Evolutionary conservation across 2,329 filamentous ascomycete species (phyloP), one percentile per base, ranked within the genome.

Genomic region (Fragosphaeria purpurea): DNA sequence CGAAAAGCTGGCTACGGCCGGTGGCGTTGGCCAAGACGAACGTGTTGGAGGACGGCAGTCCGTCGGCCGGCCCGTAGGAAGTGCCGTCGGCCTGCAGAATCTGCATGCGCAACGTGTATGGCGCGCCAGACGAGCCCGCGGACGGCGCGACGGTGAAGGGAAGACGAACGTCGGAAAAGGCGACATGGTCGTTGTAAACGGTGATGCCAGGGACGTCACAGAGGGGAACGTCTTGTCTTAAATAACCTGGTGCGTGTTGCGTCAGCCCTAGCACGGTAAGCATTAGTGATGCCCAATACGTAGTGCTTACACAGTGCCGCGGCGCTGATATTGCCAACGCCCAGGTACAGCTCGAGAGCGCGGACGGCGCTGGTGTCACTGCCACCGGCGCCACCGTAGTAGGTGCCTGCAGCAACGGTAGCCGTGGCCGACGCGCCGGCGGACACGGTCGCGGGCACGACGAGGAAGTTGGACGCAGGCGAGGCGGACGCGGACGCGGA

Each of bases 281-380:
- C 22, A 22, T 22, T 22, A 22, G 22, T 22, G 22, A 22, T 22
- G 22, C 22, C 22, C 22, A 22, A 22, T 22, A 22, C 22, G 22
- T 22, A 22, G 22, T 22, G 22, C 22, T 22, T 22, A 22, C 22
- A 22, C 22, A 22, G 22, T 22, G 22, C 22, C 4, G 12, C 38
- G 22, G 30, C 40, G 22, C 32, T 33, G 31, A 11, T 31, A 11
- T 44, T 47, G 9, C 41, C 50, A 4, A 41, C 6, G 41, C 45
- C 50, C 13, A 51, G 13, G 31, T 48, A 51, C 45, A 51, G 30
- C 38, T 48, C 41, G 11, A 51, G 31, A 7, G 50, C 45, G 4
- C 50, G 50, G 34, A 51, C 37, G 4, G 30, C 37, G 32, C 46
- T 38, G 11, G 50, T 45, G 46, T 51, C 50, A 7, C 45, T 39